phyloP scores from a whole-genome alignment of 2,329 filamentous ascomycete genomes.

The Botryotinia convoluta region DNA sequence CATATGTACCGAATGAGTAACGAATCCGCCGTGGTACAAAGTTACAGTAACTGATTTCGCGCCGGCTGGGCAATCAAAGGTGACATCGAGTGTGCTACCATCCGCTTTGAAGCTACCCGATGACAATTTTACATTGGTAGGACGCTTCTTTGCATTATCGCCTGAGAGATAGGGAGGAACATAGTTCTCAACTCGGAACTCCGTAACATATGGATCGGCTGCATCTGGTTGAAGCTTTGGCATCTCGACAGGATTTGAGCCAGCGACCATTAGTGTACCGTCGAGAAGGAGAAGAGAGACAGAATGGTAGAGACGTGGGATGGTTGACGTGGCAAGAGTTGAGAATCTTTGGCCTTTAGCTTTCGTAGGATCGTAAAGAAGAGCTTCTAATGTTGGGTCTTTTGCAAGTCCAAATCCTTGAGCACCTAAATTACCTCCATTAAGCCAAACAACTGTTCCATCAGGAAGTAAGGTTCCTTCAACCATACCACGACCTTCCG shows the following conservation, averaged over 20 bases:
- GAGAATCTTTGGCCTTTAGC: constrained; percentile 50
- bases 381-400: constrained; percentile 52
- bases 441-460: constrained; percentile 58
- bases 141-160: constrained; percentile 47
- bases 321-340: constrained; percentile 42
- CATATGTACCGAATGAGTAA: constrained; percentile 62
- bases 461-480: constrained; percentile 59
- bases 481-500: constrained; percentile 57
- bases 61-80: constrained; percentile 45
- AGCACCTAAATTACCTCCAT: constrained; percentile 55
- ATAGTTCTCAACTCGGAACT: constrained; percentile 61
- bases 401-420: constrained; percentile 59
- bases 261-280: constrained; percentile 57
- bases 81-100: constrained; percentile 46
- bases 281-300: constrained; percentile 58
- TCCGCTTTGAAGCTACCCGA: constrained; percentile 44
- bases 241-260: constrained; percentile 60
- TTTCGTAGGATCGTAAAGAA: constrained; percentile 56
- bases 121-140: constrained; percentile 48
- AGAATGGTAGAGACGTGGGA: constrained; percentile 58
- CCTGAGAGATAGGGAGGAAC: constrained; percentile 59
- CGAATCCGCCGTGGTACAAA: constrained; percentile 58
- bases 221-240: constrained; percentile 48
- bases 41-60: constrained; percentile 48
- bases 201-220: constrained; percentile 52